These are phyloP conservation scores for Camillea tinctor DNA, from an alignment of 2,329 filamentous ascomycete species.

Conservation along the genomic window DNA sequence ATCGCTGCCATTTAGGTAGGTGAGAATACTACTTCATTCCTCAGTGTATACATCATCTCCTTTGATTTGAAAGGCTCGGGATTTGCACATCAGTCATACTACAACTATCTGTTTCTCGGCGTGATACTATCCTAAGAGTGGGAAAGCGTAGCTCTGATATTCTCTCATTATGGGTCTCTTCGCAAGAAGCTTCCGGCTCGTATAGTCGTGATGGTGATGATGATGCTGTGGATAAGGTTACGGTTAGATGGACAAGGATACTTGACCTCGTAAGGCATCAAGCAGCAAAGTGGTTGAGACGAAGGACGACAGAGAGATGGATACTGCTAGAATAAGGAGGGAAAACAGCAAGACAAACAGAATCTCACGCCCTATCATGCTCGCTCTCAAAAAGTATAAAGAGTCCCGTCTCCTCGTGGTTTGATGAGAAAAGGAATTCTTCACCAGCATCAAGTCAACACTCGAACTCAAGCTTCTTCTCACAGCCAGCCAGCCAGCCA, in stretches of 20 bases:
- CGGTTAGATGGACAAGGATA: neutral
- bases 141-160: neutral
- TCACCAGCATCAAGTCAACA: neutral
- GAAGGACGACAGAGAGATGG: no score
- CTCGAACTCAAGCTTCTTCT: neutral
- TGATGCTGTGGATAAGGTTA: neutral
- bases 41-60: neutral
- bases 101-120: neutral
- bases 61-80: neutral
- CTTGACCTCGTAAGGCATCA: neutral
- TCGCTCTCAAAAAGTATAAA: neutral
- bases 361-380: neutral
- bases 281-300: no score
- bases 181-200: neutral
- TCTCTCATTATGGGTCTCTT: neutral
- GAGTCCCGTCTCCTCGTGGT: neutral
- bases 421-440: neutral
- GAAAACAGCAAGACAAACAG: neutral
- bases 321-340: neutral
- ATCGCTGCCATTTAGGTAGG: neutral
- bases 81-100: neutral
- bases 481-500: neutral
- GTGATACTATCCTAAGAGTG: neutral
- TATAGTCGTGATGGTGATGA: neutral
- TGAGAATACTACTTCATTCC: neutral